phyloP scores from a whole-genome alignment of 2,329 filamentous ascomycete genomes.

The Fusarium metavorans region DNA sequence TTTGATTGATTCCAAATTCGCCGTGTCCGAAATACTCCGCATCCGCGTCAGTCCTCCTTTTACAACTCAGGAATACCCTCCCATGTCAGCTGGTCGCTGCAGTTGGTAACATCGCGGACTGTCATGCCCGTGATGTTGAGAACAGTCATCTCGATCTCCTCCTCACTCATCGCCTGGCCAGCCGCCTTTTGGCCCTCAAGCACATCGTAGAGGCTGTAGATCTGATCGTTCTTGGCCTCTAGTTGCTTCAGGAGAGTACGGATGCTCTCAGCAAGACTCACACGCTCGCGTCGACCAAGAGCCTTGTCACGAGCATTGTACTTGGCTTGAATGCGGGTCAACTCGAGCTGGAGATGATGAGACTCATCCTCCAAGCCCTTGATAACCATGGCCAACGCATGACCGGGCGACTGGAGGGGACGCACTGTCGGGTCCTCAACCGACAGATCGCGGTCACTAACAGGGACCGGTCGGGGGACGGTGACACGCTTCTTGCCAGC shows the following conservation, averaged over 20 bases:
- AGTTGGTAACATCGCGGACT: slow-evolving; percentile 53
- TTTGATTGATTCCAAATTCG: slow-evolving; percentile 26
- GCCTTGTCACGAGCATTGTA: slow-evolving; percentile 77
- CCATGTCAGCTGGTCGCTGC: slow-evolving; percentile 57
- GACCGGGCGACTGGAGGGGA: slow-evolving; percentile 75
- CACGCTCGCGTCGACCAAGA: slow-evolving; percentile 73
- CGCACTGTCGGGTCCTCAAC: slow-evolving; percentile 69
- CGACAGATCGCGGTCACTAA: slow-evolving; percentile 69
- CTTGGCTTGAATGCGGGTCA: slow-evolving; percentile 69
- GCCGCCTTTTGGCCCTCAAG: slow-evolving; percentile 81
- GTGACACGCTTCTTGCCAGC: slow-evolving; percentile 69
- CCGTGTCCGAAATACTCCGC: slow-evolving; percentile 22
- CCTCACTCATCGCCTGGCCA: slow-evolving; percentile 71
- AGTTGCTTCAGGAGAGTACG: slow-evolving; percentile 71
- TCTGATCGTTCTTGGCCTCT: slow-evolving; percentile 80
- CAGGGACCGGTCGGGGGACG: slow-evolving; percentile 73
- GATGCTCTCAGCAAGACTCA: slow-evolving; percentile 70
- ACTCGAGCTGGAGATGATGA: slow-evolving; percentile 77
- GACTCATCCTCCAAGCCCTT: slow-evolving; percentile 86
- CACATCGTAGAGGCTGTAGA: slow-evolving; percentile 87
- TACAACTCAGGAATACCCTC: slow-evolving; percentile 53
- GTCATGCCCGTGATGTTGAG: slow-evolving; percentile 64
- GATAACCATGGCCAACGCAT: slow-evolving; percentile 84
- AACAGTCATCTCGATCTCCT: slow-evolving; percentile 74
- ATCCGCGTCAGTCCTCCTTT: slow-evolving; percentile 10